A percentile compares a stretch with the other conserved stretches of the same genome.
These are phyloP conservation scores for Arabidopsis hybrid DNA, from an alignment of 441 rosid genomes.

Conservation along the genomic window DNA sequence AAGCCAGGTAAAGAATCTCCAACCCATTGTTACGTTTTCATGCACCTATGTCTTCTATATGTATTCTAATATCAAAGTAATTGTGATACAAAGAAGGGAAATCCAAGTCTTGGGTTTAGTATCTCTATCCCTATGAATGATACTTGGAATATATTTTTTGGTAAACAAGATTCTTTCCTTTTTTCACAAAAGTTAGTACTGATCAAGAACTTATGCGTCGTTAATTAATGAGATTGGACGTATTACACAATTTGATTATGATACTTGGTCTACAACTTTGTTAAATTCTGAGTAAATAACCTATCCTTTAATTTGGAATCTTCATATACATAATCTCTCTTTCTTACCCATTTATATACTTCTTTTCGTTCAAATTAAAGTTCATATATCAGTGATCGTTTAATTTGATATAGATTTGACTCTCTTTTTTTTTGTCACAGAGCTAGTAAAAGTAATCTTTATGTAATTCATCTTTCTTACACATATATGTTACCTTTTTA, in stretches of 20 bases:
- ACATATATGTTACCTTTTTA: neutral
- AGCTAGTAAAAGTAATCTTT: constrained; percentile 36
- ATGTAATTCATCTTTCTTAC: constrained; percentile 14
- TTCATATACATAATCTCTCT: constrained; percentile 25
- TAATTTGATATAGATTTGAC: constrained; percentile 8
- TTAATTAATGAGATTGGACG: constrained; percentile 38
- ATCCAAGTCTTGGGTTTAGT: constrained; percentile 40
- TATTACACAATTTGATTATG: constrained; percentile 33
- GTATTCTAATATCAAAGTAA: constrained; percentile 1
- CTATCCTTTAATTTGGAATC: constrained; percentile 9
- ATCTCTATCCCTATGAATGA: neutral
- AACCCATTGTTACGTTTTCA: constrained; percentile 30
- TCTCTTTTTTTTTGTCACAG: constrained; percentile 23
- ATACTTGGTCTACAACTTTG: constrained; percentile 15
- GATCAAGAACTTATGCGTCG: constrained; percentile 18
- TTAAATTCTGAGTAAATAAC: constrained; percentile 21
- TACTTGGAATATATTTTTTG: neutral
- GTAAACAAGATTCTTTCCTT: constrained; percentile 35
- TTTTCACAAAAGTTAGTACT: constrained; percentile 28
- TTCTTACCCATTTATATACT: constrained; percentile 20
- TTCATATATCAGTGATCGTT: constrained; percentile 12
- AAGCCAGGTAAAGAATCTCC: constrained; percentile 45
- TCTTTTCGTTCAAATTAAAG: neutral
- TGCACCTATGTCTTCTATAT: constrained; percentile 5
- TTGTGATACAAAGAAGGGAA: constrained; percentile 19